Evolutionary conservation across 2,329 filamentous ascomycete species (phyloP), one percentile per base, ranked within the genome.

Genomic region (Talaromyces sp.): DNA sequence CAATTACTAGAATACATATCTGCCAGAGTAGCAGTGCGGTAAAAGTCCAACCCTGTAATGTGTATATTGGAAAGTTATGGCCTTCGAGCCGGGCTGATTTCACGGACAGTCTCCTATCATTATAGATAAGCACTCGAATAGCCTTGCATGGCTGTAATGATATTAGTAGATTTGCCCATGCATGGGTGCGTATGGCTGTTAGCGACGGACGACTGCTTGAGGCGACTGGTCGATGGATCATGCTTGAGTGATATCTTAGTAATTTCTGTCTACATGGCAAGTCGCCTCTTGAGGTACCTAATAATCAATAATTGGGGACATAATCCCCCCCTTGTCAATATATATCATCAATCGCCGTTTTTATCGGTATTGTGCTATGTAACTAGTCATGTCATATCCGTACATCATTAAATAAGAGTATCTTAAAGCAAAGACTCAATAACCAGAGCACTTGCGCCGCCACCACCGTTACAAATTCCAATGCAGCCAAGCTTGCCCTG

Each of bases 391-490:
- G 47, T 62, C 54, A 53, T 56, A 58, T 62, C 55, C 50, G 52
- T 62, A 56, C 47, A 54, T 60, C 50, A 35, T 62, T 56, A 60
- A 51, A 40, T 27, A 37, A 51, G 49, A 51, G 43, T 46, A 33
- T 24, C 60, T 68, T 68, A 77, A 51, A 72, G 66, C 57, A 79
- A 62, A 42, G 70, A 75, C 82, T 99, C 94, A 67, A 99, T 85
- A 58, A 99, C 90, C 63, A 99, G 79, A 53, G 94, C 94, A 67
- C 90, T 96, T 55, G 94, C 94, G 72, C 94, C 94, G 66, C 94
- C 94, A 52, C 94, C 94, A 62, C 94, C 94, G 75, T 99, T 99
- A 86, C 94, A 99, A 71, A 99, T 97, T 69, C 90, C 94, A 35
- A 90, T 93, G 69, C 86, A 89, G 52, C 94, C 94, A 73, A 97